Conservation (phyloP, 164 flowering plant genomes). For the Dillenia suffruticosa region DNA sequence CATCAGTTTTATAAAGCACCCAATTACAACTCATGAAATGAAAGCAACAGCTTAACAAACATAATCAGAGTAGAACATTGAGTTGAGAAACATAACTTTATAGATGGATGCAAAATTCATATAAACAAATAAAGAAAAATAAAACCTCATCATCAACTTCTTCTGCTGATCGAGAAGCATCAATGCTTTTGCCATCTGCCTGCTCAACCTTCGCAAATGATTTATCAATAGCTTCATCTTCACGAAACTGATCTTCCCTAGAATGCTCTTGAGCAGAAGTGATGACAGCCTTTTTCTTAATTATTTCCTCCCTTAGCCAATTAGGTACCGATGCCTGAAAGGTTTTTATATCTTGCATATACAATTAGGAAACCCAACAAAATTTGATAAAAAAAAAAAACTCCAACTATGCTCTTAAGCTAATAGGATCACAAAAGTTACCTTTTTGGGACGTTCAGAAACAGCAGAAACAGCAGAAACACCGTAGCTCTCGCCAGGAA, state of each 20-base stretch:
- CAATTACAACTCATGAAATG: constrained; percentile 2
- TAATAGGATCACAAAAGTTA: constrained; percentile 6
- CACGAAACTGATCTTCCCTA: constrained; percentile 43
- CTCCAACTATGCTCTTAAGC: too few relatives aligned
- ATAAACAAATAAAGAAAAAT: background rate
- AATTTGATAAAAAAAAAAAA: background rate
- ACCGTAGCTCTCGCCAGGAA: constrained; percentile 68
- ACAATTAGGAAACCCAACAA: background rate
- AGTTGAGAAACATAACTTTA: background rate
- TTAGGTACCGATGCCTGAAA: constrained; percentile 90
- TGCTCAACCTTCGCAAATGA: constrained; percentile 48
- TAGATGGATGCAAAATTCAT: background rate
- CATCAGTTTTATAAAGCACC: background rate
- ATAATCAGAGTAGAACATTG: background rate
- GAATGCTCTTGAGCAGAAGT: constrained; percentile 43
- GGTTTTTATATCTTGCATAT: constrained; percentile 7
- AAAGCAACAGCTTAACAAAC: background rate
- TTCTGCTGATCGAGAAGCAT: constrained; percentile 66
- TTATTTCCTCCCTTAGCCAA: constrained; percentile 97
- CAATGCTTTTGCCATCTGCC: constrained; percentile 60
- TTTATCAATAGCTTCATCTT: constrained; percentile 53
- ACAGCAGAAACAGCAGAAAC: constrained; percentile 43
- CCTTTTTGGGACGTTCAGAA: constrained; percentile 97
- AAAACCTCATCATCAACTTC: constrained; percentile 85
- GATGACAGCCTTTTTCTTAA: constrained; percentile 72